Conservation (phyloP, 192 early-diverging fungal genomes). For the Rhizoclosmatium globosum region DNA sequence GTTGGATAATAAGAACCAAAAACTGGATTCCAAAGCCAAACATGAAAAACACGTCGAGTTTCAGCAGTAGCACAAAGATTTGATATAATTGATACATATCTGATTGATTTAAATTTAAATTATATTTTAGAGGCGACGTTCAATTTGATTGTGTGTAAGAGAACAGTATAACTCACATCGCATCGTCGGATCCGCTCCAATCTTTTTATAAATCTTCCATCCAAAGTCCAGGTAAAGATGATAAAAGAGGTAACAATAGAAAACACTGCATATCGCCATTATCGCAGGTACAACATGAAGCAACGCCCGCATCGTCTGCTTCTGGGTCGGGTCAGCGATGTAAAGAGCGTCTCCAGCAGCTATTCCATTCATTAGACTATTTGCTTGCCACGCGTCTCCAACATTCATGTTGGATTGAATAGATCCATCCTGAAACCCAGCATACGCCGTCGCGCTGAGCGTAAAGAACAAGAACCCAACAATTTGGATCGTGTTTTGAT, state of each 20-base stretch:
- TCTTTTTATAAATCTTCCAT: conserved; percentile 64
- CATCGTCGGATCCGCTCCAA: conserved; percentile 62
- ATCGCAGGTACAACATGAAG: conserved; percentile 68
- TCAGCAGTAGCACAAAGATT: conserved; percentile 80
- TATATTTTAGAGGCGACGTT: too few species aligned
- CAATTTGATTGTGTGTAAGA: too few species aligned
- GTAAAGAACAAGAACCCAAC: conserved; percentile 78
- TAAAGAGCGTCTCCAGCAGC: conserved; percentile 8
- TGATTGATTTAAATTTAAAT: conserved; percentile 13
- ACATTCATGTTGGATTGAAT: conserved; percentile 41
- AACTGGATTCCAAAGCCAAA: conserved; percentile 76
- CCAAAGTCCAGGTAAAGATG: conserved; percentile 61
- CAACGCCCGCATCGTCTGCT: conserved; percentile 9
- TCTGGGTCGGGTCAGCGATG: conserved; percentile 16
- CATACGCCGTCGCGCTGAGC: conserved; percentile 69
- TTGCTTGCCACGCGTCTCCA: conserved; percentile 8
- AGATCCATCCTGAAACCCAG: conserved; percentile 69
- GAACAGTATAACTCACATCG: conserved; percentile 39
- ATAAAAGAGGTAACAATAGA: conserved; percentile 49
- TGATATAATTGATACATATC: conserved; percentile 66
- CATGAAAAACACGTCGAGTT: conserved; percentile 84
- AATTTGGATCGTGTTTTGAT: conserved; percentile 94
- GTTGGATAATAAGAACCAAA: conserved; percentile 64
- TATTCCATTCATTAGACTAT: neutral
- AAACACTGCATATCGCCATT: conserved; percentile 57